A percentile compares a stretch with the other conserved stretches of the same genome.
These are phyloP conservation scores for Kazachstania martiniae DNA, from an alignment of 805 yeast genomes.

Conservation along the genomic window DNA sequence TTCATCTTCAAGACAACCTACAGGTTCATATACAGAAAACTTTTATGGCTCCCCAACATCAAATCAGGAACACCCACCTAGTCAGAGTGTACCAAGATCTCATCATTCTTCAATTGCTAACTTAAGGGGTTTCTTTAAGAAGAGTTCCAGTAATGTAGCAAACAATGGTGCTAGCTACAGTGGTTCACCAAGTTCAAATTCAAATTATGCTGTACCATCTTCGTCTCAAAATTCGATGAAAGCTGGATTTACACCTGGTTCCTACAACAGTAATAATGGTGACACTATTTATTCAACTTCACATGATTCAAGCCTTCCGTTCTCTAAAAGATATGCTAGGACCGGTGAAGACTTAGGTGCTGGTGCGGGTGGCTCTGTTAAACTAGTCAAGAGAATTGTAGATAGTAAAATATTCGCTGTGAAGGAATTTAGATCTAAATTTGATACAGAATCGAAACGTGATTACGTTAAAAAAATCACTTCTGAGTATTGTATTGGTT, in stretches of 20 bases:
- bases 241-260: conserved; percentile 17
- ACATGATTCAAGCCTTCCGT: conserved; percentile 38
- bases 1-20: conserved; percentile 27
- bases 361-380: conserved; percentile 91
- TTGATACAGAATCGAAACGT: conserved; percentile 61
- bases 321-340: conserved; percentile 65
- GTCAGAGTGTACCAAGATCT: conserved; percentile 32
- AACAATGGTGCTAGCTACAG: conserved; percentile 1
- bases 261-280: conserved; percentile 30
- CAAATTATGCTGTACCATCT: background rate
- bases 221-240: conserved; percentile 1
- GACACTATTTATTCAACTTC: conserved; percentile 28
- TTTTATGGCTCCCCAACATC: conserved; percentile 22
- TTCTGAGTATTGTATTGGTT: conserved; percentile 89
- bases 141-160: conserved; percentile 13
- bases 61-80: conserved; percentile 29
- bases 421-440: conserved; percentile 77
- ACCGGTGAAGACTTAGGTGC: conserved; percentile 84
- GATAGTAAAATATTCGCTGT: conserved; percentile 80
- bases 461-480: conserved; percentile 90
- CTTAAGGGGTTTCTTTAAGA: conserved; percentile 60
- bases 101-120: conserved; percentile 75
- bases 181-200: background rate
- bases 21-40: conserved; percentile 14
- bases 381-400: conserved; percentile 51